phyloP scores from a whole-genome alignment of 1,139 yeast species.

The Yamadazyma conglobata region DNA sequence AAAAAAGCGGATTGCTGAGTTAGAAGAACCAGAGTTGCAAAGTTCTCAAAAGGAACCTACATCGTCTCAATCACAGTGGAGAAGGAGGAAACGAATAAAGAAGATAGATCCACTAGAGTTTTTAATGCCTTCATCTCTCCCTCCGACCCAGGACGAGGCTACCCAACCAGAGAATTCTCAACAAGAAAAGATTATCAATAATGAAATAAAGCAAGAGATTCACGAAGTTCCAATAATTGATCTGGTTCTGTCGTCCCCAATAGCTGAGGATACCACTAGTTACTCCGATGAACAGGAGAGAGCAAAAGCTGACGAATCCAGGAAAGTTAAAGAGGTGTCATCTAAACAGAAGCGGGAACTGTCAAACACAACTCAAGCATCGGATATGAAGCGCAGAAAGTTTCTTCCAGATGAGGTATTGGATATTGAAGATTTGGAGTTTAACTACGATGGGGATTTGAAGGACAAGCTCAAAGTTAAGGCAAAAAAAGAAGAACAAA shows the following conservation, averaged over 20 bases:
- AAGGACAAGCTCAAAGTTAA: background rate
- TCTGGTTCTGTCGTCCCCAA: too few species aligned
- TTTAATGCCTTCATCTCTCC: constrained; percentile 7
- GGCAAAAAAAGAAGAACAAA: background rate
- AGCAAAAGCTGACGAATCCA: too few species aligned
- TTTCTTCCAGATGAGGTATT: constrained; percentile 2
- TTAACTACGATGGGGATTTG: constrained; percentile 1
- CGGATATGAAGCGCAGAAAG: constrained; percentile 1
- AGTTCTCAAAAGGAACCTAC: background rate
- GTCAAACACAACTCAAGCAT: too few species aligned
- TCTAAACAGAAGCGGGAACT: too few species aligned
- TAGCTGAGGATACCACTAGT: too few species aligned
- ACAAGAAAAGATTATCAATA: constrained; percentile 16
- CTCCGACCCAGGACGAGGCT: constrained; percentile 1
- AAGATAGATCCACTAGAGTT: constrained; percentile 12
- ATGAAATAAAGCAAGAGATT: constrained; percentile 1
- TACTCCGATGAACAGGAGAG: too few species aligned
- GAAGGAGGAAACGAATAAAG: constrained; percentile 10
- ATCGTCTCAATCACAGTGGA: constrained; percentile 9
- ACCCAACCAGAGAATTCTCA: constrained; percentile 16
- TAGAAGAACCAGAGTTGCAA: constrained; percentile 5
- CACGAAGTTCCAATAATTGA: too few species aligned
- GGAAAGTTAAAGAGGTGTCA: too few species aligned
- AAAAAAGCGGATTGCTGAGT: constrained; percentile 7
- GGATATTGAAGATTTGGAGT: constrained; percentile 4